A percentile compares a stretch with the other conserved stretches of the same genome.
Evolutionary conservation across 2,329 filamentous ascomycete species (phyloP).

Genomic region (Fusarium sp.): DNA sequence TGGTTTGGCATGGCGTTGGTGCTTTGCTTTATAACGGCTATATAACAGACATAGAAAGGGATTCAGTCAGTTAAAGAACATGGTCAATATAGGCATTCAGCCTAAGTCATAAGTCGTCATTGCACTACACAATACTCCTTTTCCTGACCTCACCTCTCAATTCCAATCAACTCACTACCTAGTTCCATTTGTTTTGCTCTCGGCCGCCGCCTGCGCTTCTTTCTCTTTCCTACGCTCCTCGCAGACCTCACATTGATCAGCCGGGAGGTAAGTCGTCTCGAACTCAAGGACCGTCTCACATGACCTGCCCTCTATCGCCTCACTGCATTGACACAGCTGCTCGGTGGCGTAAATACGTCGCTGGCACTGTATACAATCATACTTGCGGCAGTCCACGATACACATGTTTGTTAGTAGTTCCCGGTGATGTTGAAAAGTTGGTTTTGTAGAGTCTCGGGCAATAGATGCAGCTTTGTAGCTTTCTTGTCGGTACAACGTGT

Average conservation of each 20-base stretch:
- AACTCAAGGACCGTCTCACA: slow-evolving; percentile 13
- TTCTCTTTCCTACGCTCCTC: slow-evolving; percentile 20
- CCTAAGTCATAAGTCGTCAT: slow-evolving; percentile 6
- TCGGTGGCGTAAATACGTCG: slow-evolving; percentile 21
- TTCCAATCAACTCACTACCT: background rate
- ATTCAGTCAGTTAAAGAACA: background rate
- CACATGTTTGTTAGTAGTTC: slow-evolving; percentile 20
- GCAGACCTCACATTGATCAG: slow-evolving; percentile 30
- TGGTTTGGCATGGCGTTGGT: slow-evolving; percentile 7
- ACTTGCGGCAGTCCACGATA: slow-evolving; percentile 18
- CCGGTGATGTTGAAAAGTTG: background rate
- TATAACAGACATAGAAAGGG: slow-evolving; percentile 17
- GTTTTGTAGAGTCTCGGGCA: background rate
- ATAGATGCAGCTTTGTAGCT: background rate
- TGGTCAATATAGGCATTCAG: background rate
- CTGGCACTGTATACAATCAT: slow-evolving; percentile 35
- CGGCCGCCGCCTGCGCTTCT: slow-evolving; percentile 12
- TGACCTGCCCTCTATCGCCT: background rate
- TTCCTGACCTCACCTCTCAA: background rate
- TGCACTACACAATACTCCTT: background rate
- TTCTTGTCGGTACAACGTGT: background rate
- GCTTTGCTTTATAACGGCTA: slow-evolving; percentile 2
- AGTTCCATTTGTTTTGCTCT: slow-evolving; percentile 1
- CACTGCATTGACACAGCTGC: slow-evolving; percentile 13
- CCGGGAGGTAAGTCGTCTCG: slow-evolving; percentile 27